Evolutionary conservation across 2,329 filamentous ascomycete species (phyloP), one percentile per base, ranked within the genome.

Genomic region (Ophiognomonia clavigignenti-juglandacearum): DNA sequence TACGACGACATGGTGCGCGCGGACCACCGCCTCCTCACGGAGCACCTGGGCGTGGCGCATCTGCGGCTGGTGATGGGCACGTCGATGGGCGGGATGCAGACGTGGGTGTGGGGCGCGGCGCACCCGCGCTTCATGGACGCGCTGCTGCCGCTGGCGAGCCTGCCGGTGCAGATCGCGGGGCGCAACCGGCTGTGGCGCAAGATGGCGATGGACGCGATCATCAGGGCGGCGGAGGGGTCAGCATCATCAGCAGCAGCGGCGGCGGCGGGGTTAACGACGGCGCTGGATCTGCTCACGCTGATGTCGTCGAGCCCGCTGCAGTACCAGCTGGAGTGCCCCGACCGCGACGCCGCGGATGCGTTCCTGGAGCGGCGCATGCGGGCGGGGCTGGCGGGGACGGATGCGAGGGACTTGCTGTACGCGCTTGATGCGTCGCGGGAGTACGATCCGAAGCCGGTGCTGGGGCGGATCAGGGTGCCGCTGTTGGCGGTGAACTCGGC

Each of bases 401-500:
- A 59, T 27, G 53, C 53, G 6, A 59, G 59, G 23, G 56, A 59
- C 36, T 34, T 54, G 32, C 20, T 53, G 16, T 59, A 52, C 34
- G 48, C 54, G 7, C 52, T 55, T 14, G 45, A 54, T 22, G 51
- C 59, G 9, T 59, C 57, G 19, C 41, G 45, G 23, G 56, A 57
- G 22, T 61, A 60, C 37, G 53, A 61, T 45, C 59, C 59, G 4
- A 35, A 47, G 42, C 54, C 56, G 2, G 36, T 50, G 11, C 51
- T 61, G 13, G 26, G 39, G 14, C 40, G 43, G 18, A 60, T 60
- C 51, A 45, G 26, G 6, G 55, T 38, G 9, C 56, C 57, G 14
- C 44, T 61, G 23, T n/a, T 54, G 6, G 58, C 58, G 9, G 44
- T 60, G 29, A 61, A 61, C 52, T 55, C 55, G n/a, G 56, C 57